These are phyloP conservation scores for Xylaria sp. DNA, from an alignment of 2,329 filamentous ascomycete species.

Conservation along the genomic window DNA sequence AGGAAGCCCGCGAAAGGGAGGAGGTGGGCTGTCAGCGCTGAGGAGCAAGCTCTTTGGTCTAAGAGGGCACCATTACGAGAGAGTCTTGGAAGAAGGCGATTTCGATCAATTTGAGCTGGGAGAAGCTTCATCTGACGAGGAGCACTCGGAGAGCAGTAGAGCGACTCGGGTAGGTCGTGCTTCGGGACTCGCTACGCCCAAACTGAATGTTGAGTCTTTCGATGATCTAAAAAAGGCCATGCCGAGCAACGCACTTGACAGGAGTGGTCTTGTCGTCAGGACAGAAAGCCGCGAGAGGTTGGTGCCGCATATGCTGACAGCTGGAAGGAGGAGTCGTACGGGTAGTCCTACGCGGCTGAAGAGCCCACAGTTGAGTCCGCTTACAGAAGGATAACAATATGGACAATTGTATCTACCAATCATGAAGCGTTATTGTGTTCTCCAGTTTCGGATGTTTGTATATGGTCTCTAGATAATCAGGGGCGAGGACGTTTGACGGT, in stretches of 20 bases:
- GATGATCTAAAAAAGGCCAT: constrained; percentile 56
- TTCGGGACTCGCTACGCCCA: constrained; percentile 76
- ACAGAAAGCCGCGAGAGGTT: constrained; percentile 89
- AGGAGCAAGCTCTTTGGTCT: constrained; percentile 75
- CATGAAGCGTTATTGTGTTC: constrained; percentile 13
- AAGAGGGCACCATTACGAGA: constrained; percentile 74
- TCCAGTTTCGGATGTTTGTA: neutral
- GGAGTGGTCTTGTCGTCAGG: constrained; percentile 79
- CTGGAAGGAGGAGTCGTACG: constrained; percentile 67
- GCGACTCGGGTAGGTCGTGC: constrained; percentile 66
- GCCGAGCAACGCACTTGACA: constrained; percentile 62
- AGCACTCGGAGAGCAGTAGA: constrained; percentile 69
- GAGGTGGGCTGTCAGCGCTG: constrained; percentile 60
- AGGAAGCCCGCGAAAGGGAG: constrained; percentile 59
- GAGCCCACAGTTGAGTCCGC: constrained; percentile 65
- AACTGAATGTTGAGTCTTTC: constrained; percentile 64
- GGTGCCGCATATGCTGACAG: constrained; percentile 66
- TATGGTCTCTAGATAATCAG: constrained; percentile 20
- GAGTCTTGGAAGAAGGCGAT: constrained; percentile 85
- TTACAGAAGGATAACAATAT: constrained; percentile 55
- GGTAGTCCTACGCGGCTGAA: constrained; percentile 69
- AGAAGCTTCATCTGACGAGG: constrained; percentile 71
- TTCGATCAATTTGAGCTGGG: constrained; percentile 80
- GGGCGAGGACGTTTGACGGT: constrained; percentile 12
- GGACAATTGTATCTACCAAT: constrained; percentile 33